Conservation (phyloP, 164 flowering plant species). For the Piper betle region DNA sequence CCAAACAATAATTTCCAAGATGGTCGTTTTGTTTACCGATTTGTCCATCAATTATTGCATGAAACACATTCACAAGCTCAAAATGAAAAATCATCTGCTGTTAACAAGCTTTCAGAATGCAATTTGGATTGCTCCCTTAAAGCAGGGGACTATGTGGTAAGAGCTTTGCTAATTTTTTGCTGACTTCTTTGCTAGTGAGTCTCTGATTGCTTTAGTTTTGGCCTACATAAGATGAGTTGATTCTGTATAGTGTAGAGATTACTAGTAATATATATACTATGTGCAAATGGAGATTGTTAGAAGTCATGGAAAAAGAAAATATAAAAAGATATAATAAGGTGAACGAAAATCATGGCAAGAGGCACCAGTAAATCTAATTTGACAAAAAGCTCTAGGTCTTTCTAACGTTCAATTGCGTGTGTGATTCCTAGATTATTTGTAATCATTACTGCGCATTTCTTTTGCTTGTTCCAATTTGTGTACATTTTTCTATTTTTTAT, state of each 20-base stretch:
- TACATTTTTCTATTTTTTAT: slow-evolving; percentile 2
- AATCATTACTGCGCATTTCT: no score
- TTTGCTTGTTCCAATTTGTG: neutral
- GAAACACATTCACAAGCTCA: slow-evolving; percentile 5
- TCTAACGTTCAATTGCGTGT: no score
- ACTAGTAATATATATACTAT: no score
- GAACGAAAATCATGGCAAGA: no score
- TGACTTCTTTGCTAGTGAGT: neutral
- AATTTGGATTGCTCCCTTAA: slow-evolving; percentile 41
- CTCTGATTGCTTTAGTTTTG: neutral
- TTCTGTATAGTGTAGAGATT: no score
- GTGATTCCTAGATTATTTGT: no score
- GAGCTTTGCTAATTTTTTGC: slow-evolving; percentile 3
- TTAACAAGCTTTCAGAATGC: slow-evolving; percentile 14
- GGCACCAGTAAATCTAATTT: no score
- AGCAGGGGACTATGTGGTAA: slow-evolving; percentile 88
- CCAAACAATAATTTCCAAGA: slow-evolving; percentile 23
- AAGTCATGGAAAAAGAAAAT: no score
- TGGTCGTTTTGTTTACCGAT: slow-evolving; percentile 47
- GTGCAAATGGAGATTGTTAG: no score
- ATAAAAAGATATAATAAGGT: no score
- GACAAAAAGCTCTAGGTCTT: no score
- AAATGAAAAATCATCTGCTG: slow-evolving; percentile 13
- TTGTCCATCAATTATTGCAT: slow-evolving; percentile 35
- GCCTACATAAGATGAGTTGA: no score